These are phyloP conservation scores for Dioscorea cayenensis DNA, from an alignment of 116 monocot species.

Conservation along the genomic window DNA sequence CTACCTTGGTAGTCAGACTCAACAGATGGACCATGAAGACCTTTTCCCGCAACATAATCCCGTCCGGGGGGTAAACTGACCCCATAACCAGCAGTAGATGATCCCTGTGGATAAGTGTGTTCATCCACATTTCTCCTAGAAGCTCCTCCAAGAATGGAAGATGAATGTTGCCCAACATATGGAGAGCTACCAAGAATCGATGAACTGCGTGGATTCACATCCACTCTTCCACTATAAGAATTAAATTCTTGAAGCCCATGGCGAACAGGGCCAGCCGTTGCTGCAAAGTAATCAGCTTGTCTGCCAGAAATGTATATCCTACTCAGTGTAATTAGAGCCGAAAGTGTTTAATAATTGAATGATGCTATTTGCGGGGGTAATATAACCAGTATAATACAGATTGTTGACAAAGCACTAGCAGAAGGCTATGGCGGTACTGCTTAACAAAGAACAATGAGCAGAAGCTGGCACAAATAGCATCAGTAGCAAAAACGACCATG, in stretches of 20 bases:
- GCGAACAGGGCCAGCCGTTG: constrained; percentile 54
- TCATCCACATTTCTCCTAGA: constrained; percentile 68
- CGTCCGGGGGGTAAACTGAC: constrained; percentile 80
- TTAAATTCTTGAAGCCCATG: constrained; percentile 58
- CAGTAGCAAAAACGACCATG: background rate
- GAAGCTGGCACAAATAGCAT: background rate
- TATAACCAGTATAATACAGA: background rate
- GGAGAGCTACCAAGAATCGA: constrained; percentile 52
- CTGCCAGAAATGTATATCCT: constrained; percentile 96
- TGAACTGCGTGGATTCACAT: constrained; percentile 61
- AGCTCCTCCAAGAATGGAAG: constrained; percentile 74
- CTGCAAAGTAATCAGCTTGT: constrained; percentile 92
- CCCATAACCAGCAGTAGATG: constrained; percentile 53
- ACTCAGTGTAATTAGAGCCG: constrained; percentile 35
- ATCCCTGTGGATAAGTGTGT: constrained; percentile 55
- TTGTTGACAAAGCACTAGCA: background rate
- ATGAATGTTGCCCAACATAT: constrained; percentile 55
- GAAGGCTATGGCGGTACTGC: background rate
- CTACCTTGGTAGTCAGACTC: constrained; percentile 54
- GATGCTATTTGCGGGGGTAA: constrained; percentile 5
- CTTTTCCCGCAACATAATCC: constrained; percentile 76
- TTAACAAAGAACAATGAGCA: background rate
- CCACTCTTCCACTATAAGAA: constrained; percentile 66
- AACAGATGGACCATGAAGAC: constrained; percentile 38
- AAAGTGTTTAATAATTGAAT: background rate